A percentile compares a stretch with the other conserved stretches of the same genome.
Evolutionary conservation across 192 early-diverging fungal species (phyloP).

Genomic region (Coemansia sp.): DNA sequence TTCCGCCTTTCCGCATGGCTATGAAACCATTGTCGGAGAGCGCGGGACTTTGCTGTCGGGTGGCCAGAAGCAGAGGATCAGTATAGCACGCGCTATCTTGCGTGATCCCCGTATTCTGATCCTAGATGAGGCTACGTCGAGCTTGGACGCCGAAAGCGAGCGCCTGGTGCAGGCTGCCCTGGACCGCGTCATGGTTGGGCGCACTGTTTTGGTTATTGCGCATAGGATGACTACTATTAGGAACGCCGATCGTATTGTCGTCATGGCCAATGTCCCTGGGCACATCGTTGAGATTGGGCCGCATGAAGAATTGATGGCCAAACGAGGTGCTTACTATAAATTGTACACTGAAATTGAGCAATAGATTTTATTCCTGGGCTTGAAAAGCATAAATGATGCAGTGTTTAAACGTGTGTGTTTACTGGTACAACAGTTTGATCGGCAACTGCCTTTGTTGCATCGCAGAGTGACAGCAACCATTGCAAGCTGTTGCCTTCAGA

Average conservation of each 20-base stretch:
- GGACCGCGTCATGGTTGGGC: conserved; percentile 64
- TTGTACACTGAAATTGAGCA: conserved; percentile 26
- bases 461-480: no score
- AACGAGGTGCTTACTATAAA: conserved; percentile 44
- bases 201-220: conserved; percentile 84
- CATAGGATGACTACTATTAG: conserved; percentile 80
- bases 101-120: conserved; percentile 68
- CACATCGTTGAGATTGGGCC: conserved; percentile 52
- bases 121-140: conserved; percentile 76
- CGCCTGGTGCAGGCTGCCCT: conserved; percentile 70
- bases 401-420: no score
- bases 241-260: conserved; percentile 74
- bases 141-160: conserved; percentile 72
- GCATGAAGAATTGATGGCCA: conserved; percentile 41
- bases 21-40: conserved; percentile 54
- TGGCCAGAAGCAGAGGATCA: conserved; percentile 63
- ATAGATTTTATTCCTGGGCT: no score
- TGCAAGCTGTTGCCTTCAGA: not conserved
- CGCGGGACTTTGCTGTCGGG: conserved; percentile 58
- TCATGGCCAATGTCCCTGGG: conserved; percentile 58
- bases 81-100: conserved; percentile 61
- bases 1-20: conserved; percentile 50
- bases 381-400: no score
- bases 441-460: no score
- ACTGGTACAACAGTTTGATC: no score